Evolutionary conservation across 495 filamentous ascomycete genomes (phyloP).

Genomic region (Penicillium dipodomyicola): DNA sequence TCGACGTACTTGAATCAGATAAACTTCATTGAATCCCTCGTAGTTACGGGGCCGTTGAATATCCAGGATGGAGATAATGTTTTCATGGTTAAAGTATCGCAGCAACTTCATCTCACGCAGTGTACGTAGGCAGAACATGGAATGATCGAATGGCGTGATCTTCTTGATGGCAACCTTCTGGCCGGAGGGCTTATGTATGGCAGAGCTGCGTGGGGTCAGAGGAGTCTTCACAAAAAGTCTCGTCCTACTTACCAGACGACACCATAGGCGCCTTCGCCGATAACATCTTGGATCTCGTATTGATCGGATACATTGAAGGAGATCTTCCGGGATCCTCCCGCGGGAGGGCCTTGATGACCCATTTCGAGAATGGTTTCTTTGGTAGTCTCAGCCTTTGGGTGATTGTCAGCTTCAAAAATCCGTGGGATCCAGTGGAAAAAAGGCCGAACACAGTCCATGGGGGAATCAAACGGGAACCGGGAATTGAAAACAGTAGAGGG

Average conservation of each 20-base stretch:
- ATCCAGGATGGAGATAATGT: constrained; percentile 99
- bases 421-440: constrained; percentile 5
- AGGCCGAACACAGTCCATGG: neutral
- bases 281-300: constrained; percentile 99
- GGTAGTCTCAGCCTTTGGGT: neutral
- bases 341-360: constrained; percentile 48
- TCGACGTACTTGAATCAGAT: constrained; percentile 84
- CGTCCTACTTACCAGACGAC: constrained; percentile 81
- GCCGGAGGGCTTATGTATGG: constrained; percentile 95
- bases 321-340: constrained; percentile 82
- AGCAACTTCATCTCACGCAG: constrained; percentile 99
- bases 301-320: constrained; percentile 99
- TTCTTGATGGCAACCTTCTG: constrained; percentile 99
- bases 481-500: neutral
- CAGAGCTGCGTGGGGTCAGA: constrained; percentile 64
- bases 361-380: constrained; percentile 28
- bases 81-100: constrained; percentile 99
- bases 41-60: constrained; percentile 97
- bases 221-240: constrained; percentile 5
- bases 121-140: constrained; percentile 97
- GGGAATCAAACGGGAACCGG: constrained; percentile 1
- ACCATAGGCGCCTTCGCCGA: constrained; percentile 97
- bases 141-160: constrained; percentile 98
- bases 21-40: constrained; percentile 95
- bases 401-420: constrained; percentile 5